Base-by-base conservation (phyloP, 2,329 filamentous ascomycete species). In the Mollisiaceae sp. region DNA sequence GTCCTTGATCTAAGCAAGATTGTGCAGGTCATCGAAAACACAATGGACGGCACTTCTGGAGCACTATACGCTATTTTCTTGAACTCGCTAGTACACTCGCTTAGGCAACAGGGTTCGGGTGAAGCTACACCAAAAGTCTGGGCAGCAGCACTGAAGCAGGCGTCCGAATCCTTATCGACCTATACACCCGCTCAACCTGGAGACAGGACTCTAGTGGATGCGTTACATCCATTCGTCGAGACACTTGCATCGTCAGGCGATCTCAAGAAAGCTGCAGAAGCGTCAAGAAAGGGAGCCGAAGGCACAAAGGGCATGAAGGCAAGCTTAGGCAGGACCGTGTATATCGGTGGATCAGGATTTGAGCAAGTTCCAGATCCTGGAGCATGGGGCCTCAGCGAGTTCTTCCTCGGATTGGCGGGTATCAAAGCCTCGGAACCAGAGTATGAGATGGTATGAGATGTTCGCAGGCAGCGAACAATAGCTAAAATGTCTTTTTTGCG, bases 301-400 rank as follows among this genome's bases (percentile, higher is more conserved):
- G 86, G 86, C 36, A 98, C 95, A 22, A 97, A 94, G 81, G 91
- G 90, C 27, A 97, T 99, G 94, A 88, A 91, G 77, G 92, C 95
- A 50, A 95, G 90, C 72, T 81, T 99, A 47, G 95, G 95, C 8
- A 82, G 93, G 65, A 87, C 90, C 1, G 92, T 95, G 12, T 96
- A 96, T 77, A 87, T 97, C 59, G 92, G 91, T 67, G 91, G 90
- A 67, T 85, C 82, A 75, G 91, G 90, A 18, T 94, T 84, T 80
- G 88, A 87, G 79, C 81, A 91, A 72, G 85, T 93, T 20, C 89
- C 90, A 20, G 91, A 93, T 79, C 91, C 91, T 65, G 95, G 95
- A n/a, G 88, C 87, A 18, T 89, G 84, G 82, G 87, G 87, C 0
- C 75, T 98, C 70, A 89, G 90, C 39, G 87, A 89, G 77, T 94